These are phyloP conservation scores for Pseudocercospora cruenta DNA, from an alignment of 2,329 filamentous ascomycete genomes.

Conservation along the genomic window DNA sequence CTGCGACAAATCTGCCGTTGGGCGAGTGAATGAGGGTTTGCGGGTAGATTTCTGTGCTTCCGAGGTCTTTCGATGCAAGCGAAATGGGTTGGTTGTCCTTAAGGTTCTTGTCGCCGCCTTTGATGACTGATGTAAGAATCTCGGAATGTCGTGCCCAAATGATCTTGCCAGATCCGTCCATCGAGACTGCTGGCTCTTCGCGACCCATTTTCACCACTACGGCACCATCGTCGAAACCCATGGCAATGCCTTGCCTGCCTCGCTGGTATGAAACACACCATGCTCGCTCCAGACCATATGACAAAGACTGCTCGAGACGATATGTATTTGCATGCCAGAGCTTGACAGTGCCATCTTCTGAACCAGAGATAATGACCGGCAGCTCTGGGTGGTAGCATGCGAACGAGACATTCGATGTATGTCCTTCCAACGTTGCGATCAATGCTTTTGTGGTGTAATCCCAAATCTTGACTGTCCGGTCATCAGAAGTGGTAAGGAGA, in stretches of 20 bases:
- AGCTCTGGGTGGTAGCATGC: conserved; percentile 97
- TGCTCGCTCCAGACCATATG: conserved; percentile 91
- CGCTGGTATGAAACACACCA: conserved; percentile 98
- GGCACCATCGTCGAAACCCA: conserved; percentile 96
- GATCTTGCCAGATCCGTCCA: conserved; percentile 94
- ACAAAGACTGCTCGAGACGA: conserved; percentile 90
- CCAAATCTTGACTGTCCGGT: conserved; percentile 97
- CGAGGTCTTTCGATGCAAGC: conserved; percentile 89
- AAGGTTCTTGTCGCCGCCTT: conserved; percentile 77
- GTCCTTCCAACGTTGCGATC: conserved; percentile 93
- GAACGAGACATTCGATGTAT: conserved; percentile 97
- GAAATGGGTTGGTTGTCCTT: conserved; percentile 89
- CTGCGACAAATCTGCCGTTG: conserved; percentile 85
- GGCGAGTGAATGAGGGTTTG: conserved; percentile 95
- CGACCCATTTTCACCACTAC: conserved; percentile 97
- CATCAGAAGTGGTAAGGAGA: conserved; percentile 93
- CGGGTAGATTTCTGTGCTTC: conserved; percentile 94
- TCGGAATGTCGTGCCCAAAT: conserved; percentile 97
- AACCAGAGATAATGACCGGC: conserved; percentile 95
- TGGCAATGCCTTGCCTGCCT: conserved; percentile 89
- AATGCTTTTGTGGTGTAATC: conserved; percentile 98
- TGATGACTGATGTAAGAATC: conserved; percentile 92
- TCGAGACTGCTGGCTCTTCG: conserved; percentile 95
- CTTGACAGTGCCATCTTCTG: conserved; percentile 94
- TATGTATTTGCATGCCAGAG: conserved; percentile 99